phyloP scores from a whole-genome alignment of 768 basidiomycete genomes.

The Trichaptum fuscoviolaceum region DNA sequence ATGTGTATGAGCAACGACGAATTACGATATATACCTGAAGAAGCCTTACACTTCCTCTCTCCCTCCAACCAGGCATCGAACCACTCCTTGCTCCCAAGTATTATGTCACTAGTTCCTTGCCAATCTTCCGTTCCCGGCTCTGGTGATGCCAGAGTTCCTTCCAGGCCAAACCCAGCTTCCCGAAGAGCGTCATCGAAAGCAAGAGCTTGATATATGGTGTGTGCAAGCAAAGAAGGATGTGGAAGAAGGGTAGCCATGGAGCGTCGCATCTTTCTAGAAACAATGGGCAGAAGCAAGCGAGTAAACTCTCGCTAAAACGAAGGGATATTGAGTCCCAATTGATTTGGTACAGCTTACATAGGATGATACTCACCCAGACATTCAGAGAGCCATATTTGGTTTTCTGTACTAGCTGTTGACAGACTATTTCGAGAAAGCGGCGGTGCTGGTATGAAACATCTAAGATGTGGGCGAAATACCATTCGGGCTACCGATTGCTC shows the following conservation, averaged over 20 bases:
- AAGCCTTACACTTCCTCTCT: slow-evolving; percentile 75
- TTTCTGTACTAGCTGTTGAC: slow-evolving; percentile 66
- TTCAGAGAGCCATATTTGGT: slow-evolving; percentile 60
- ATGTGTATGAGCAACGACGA: not conserved
- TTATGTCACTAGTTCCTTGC: slow-evolving; percentile 76
- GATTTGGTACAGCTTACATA: slow-evolving; percentile 3
- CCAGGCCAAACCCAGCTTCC: slow-evolving; percentile 67
- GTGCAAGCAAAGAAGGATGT: slow-evolving; percentile 83
- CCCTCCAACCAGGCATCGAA: slow-evolving; percentile 87
- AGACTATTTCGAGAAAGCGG: slow-evolving; percentile 66
- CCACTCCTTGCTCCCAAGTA: slow-evolving; percentile 84
- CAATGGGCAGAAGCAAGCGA: slow-evolving; percentile 66
- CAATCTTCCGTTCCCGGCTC: slow-evolving; percentile 33
- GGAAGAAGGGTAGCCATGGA: slow-evolving; percentile 69
- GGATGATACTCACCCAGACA: slow-evolving; percentile 57
- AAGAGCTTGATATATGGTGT: slow-evolving; percentile 91
- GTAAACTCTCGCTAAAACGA: slow-evolving; percentile 73
- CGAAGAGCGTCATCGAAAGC: slow-evolving; percentile 76
- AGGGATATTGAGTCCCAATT: slow-evolving; percentile 8
- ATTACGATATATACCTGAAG: not conserved
- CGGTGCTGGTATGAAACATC: slow-evolving; percentile 85
- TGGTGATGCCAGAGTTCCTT: slow-evolving; percentile 40
- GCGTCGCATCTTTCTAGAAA: slow-evolving; percentile 68
- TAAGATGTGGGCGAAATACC: slow-evolving; percentile 90
- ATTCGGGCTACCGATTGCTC: slow-evolving; percentile 68